Conservation (phyloP, 2,329 filamentous ascomycete species). For the Ophiostoma himal-ulmi region DNA sequence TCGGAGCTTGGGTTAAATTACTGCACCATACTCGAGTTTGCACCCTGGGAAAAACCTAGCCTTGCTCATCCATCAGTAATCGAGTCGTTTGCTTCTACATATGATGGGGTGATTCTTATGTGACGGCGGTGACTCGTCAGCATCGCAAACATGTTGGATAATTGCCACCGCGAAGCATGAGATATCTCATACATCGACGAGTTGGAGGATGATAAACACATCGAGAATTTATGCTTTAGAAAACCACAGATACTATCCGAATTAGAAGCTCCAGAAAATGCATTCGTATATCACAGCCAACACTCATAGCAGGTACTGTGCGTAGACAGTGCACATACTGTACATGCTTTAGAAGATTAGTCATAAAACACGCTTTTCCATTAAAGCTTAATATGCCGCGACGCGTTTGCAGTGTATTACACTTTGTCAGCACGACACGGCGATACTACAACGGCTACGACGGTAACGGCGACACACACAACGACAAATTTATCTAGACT, state of each 20-base stretch:
- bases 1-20: background rate
- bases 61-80: background rate
- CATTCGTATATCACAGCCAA: background rate
- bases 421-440: background rate
- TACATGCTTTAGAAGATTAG: background rate
- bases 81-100: background rate
- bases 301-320: background rate
- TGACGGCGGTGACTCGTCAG: background rate
- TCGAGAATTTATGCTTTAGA: too few species aligned
- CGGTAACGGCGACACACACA: background rate
- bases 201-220: too few species aligned
- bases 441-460: background rate
- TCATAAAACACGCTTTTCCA: background rate
- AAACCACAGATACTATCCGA: background rate
- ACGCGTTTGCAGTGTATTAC: background rate
- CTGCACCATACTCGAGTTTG: background rate
- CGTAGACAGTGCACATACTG: background rate
- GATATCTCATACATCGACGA: too few species aligned
- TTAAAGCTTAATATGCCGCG: background rate
- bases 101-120: background rate
- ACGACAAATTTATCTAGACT: background rate
- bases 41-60: background rate
- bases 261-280: background rate
- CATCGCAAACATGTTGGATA: background rate
- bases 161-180: background rate